phyloP scores from a whole-genome alignment of 345 rosid species.

The Eucalyptus sp. region DNA sequence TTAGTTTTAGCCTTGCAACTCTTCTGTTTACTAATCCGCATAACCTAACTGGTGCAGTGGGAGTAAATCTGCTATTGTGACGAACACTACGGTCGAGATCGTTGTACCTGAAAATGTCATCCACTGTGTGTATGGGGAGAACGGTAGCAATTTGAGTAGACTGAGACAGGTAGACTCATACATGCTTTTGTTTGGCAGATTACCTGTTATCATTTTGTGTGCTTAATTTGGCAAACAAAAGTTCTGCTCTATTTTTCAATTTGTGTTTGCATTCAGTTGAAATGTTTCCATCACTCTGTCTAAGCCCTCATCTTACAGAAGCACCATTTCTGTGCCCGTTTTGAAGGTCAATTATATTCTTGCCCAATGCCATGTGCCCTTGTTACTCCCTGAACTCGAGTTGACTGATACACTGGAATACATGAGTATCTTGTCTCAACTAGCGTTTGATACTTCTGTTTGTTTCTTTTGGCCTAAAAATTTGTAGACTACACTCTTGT shows the following conservation, averaged over 20 bases:
- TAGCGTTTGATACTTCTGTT: background rate
- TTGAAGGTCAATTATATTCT: background rate
- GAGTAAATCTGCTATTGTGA: constrained; percentile 68
- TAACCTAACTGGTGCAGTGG: constrained; percentile 38
- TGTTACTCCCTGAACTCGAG: background rate
- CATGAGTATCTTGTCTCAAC: background rate
- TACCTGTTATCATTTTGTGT: background rate
- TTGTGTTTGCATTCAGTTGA: background rate
- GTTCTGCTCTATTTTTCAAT: background rate
- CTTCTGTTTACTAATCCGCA: background rate
- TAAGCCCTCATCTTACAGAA: background rate
- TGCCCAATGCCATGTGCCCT: background rate
- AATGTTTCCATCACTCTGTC: background rate
- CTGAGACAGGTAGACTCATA: constrained; percentile 49
- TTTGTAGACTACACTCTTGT: background rate
- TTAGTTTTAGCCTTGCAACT: background rate
- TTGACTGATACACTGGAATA: background rate
- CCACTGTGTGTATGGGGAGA: constrained; percentile 76
- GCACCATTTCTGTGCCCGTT: background rate
- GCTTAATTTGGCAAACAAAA: background rate
- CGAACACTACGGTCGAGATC: constrained; percentile 82
- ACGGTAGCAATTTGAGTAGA: constrained; percentile 64
- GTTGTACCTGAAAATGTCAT: constrained; percentile 61
- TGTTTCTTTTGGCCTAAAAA: background rate
- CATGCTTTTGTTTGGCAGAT: background rate